Evolutionary conservation across 176 grass and related monocot species (phyloP), one percentile per base, ranked within the genome.

Genomic region (Calamus simplicifolius): DNA sequence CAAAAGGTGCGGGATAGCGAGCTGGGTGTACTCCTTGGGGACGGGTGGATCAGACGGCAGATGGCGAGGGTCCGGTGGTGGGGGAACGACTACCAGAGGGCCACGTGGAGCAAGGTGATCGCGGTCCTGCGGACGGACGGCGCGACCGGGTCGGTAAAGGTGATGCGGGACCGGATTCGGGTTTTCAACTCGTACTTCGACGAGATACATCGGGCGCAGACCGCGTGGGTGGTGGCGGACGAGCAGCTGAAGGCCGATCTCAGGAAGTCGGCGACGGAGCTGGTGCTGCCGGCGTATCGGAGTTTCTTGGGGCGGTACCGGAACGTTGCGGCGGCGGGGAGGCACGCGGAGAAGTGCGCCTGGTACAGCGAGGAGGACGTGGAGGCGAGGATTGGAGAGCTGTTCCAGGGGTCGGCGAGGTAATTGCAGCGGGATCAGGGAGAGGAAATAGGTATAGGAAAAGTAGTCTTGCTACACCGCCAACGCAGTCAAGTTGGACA

Each of bases 1-100:
- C 87, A 98, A 29, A 98, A 98, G 64, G 93, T 85, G 30, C 91
- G 71, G 62, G 93, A 85, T 29, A 83, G 93, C 69, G 93, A 98
- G 54, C 78, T 98, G 49, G 84, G 73, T 29, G 23, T 87, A 49
- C 80, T 98, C 29, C 82, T 98, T 18, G 93, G 93, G 17, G 93
- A 98, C 19, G 93, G 85, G 30, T 98, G 93, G 93, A 88, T 84
- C 75, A 81, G 89, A 55, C 93, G 89, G 58, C 81, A 88, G 69
- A 67, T 78, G 51, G 83, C 71, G 54, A 85, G 82, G 26, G 93
- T 92, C 27, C 85, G 93, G 54, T 75, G 93, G 17, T 98, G 93
- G 84, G 73, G 53, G 65, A 58, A 75, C 64, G 93, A 98, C 25
- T 98, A 98, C 61, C 93, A 88, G 62, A 75, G 79, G 10, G 76